Conservation (phyloP, 345 rosid genomes). For the Gossypium turneri region DNA sequence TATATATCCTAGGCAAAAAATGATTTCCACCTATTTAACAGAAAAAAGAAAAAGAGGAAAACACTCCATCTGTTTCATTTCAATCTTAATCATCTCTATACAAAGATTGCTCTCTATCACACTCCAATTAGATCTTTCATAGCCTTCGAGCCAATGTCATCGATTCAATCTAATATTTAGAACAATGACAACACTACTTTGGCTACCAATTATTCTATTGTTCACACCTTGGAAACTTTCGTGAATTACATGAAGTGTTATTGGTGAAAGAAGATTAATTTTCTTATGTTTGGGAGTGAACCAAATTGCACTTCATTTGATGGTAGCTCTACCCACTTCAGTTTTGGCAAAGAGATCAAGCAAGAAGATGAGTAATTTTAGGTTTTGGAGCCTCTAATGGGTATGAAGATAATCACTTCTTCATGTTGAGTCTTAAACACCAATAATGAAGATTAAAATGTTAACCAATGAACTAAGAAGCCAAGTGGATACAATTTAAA, state of each 20-base stretch:
- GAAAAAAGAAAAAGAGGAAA: too few relatives aligned
- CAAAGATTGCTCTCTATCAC: neutral
- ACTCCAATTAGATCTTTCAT: neutral
- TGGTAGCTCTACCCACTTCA: conserved; percentile 43
- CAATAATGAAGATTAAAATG: neutral
- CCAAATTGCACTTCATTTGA: conserved; percentile 59
- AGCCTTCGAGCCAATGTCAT: neutral
- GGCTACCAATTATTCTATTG: neutral
- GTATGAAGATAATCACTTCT: neutral
- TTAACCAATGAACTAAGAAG: neutral
- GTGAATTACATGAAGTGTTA: conserved; percentile 32
- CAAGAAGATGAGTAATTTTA: neutral
- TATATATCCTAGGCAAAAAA: too few relatives aligned
- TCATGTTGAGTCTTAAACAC: neutral
- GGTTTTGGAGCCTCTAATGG: neutral
- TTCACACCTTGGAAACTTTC: conserved; percentile 22
- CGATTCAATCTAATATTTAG: neutral
- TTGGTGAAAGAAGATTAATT: conserved; percentile 29
- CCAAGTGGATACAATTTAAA: neutral
- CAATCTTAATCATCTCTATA: neutral
- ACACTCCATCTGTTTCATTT: neutral
- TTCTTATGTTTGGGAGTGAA: conserved; percentile 26
- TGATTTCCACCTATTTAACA: too few relatives aligned
- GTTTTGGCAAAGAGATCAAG: neutral
- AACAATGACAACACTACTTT: neutral